Evolutionary conservation across 306 rosid species (phyloP).

Genomic region (Medicago ruthenica): DNA sequence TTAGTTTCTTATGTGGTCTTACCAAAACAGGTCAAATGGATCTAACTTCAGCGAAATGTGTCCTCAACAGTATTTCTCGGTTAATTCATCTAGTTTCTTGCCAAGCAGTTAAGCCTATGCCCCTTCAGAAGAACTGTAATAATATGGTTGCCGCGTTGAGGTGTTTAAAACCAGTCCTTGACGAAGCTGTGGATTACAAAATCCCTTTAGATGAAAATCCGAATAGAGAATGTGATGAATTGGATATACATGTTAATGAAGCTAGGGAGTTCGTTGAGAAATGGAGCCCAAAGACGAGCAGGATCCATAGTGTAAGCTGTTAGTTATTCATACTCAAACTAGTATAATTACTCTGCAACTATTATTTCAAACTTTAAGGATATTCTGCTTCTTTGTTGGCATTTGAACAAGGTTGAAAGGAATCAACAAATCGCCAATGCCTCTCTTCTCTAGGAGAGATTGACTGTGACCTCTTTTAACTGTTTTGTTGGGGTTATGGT

Average conservation of each 20-base stretch:
- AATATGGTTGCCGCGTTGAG: conserved; percentile 67
- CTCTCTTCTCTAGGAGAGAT: conserved; percentile 18
- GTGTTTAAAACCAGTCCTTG: conserved; percentile 80
- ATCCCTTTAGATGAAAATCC: conserved; percentile 59
- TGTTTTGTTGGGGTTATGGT: conserved; percentile 35
- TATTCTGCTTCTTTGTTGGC: conserved; percentile 20
- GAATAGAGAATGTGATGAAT: conserved; percentile 69
- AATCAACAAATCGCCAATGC: conserved; percentile 15
- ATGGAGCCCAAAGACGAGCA: conserved; percentile 81
- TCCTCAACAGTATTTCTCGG: conserved; percentile 84
- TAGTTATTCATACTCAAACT: conserved; percentile 11
- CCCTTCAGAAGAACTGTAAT: conserved; percentile 70
- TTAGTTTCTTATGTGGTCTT: conserved; percentile 38
- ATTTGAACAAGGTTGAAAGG: conserved; percentile 36
- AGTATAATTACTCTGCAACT: conserved; percentile 6
- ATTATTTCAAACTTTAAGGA: conserved; percentile 32
- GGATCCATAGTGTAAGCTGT: conserved; percentile 66
- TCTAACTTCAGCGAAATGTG: conserved; percentile 67
- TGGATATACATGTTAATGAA: conserved; percentile 71
- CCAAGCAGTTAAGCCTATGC: conserved; percentile 62
- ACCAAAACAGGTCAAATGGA: conserved; percentile 71
- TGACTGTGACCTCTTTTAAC: conserved; percentile 28
- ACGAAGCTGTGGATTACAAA: conserved; percentile 65
- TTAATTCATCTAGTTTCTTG: conserved; percentile 86
- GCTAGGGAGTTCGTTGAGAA: conserved; percentile 80